Conservation (phyloP, 2,329 filamentous ascomycete species). For the Calonectria pteridis region DNA sequence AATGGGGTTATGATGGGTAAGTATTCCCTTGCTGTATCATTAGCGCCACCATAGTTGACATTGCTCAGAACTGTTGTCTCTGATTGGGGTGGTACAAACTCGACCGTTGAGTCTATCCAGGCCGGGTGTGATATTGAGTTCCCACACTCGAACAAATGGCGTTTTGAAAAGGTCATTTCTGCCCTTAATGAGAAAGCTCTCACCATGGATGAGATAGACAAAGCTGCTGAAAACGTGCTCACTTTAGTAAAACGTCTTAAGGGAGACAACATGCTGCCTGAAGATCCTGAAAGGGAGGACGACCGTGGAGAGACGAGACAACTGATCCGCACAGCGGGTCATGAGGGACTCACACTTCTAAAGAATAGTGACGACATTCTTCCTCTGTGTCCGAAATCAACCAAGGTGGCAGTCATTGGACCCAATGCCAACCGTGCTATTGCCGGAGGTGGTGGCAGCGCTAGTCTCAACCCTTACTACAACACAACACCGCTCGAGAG, state of each 20-base stretch:
- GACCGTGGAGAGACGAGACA: constrained; percentile 68
- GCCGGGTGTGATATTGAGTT: constrained; percentile 71
- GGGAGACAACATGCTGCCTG: constrained; percentile 68
- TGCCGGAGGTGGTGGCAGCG: constrained; percentile 76
- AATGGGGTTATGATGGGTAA: constrained; percentile 73
- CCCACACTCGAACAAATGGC: constrained; percentile 67
- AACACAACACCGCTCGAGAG: constrained; percentile 72
- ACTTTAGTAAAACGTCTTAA: constrained; percentile 72
- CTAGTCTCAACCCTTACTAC: constrained; percentile 77
- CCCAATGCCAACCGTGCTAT: constrained; percentile 77
- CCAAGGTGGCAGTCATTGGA: constrained; percentile 74
- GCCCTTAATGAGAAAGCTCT: constrained; percentile 64
- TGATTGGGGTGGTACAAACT: constrained; percentile 71
- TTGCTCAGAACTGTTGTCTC: constrained; percentile 64
- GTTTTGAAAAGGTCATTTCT: constrained; percentile 68
- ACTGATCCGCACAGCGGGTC: constrained; percentile 71
- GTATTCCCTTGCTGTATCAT: constrained; percentile 14
- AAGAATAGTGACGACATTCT: constrained; percentile 73
- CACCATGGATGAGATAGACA: constrained; percentile 63
- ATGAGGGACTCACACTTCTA: constrained; percentile 72
- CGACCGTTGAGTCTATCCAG: constrained; percentile 65
- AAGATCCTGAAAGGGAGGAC: constrained; percentile 69
- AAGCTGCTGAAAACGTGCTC: constrained; percentile 70
- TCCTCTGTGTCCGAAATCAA: constrained; percentile 66
- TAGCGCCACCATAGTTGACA: constrained; percentile 20